Percentiles rank a stretch among this genome's conserved stretches.
Conservation (phyloP, 768 basidiomycete species). For the Calocybe cyanea region DNA sequence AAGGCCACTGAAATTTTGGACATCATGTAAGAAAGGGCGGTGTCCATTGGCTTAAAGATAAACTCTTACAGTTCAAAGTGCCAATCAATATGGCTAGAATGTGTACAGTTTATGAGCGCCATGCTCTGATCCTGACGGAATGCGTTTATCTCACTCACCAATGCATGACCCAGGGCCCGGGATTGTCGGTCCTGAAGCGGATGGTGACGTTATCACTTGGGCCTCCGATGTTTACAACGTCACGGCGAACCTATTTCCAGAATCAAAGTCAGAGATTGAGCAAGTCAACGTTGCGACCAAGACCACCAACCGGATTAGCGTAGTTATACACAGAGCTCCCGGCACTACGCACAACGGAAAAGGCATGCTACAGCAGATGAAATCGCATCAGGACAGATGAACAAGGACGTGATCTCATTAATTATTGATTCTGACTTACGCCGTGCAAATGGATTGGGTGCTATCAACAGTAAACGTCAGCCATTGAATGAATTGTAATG, state of each 20-base stretch:
- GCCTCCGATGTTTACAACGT: neutral
- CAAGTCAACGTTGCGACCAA: neutral
- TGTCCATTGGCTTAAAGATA: too few relatives aligned
- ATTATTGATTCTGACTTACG: too few relatives aligned
- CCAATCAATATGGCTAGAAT: constrained; percentile 2
- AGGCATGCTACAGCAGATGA: constrained; percentile 29
- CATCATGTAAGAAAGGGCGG: neutral
- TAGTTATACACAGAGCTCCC: neutral
- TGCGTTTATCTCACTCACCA: neutral
- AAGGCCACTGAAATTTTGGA: constrained; percentile 17
- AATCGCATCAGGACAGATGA: neutral
- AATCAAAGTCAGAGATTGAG: neutral
- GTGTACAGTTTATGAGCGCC: neutral
- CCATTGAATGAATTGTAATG: constrained; percentile 4
- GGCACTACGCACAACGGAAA: constrained; percentile 13
- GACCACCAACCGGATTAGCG: neutral
- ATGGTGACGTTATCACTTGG: neutral
- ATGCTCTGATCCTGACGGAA: too few relatives aligned
- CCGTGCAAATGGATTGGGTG: constrained; percentile 28
- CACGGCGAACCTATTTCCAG: neutral
- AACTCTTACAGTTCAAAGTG: constrained; percentile 3
- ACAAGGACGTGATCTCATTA: neutral
- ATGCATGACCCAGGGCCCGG: neutral
- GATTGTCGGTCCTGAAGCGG: neutral
- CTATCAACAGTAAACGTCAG: constrained; percentile 2